Conservation (phyloP, 2,329 filamentous ascomycete species). For the Colletotrichum somersetense region DNA sequence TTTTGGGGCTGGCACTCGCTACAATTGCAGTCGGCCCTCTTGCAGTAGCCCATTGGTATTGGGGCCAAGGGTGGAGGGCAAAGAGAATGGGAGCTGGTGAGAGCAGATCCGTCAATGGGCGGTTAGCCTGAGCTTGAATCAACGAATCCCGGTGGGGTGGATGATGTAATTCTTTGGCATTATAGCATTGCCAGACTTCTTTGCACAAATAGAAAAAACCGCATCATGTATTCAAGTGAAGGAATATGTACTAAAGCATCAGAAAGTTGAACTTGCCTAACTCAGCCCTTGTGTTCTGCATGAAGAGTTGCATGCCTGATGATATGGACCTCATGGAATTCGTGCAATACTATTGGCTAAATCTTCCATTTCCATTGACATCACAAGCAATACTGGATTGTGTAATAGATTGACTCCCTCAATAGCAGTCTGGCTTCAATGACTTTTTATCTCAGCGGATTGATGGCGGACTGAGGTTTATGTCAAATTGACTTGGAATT, state of each 20-base stretch:
- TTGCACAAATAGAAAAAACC: neutral
- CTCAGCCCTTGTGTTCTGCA: neutral
- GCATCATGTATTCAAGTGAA: neutral
- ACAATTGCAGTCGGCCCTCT: constrained; percentile 25
- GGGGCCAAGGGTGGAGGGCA: constrained; percentile 33
- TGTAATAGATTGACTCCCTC: neutral
- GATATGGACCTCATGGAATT: neutral
- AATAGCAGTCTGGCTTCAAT: neutral
- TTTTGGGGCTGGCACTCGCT: constrained; percentile 21
- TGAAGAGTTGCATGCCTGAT: neutral
- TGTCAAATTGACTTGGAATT: neutral
- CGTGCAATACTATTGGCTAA: constrained; percentile 2
- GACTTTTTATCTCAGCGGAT: neutral
- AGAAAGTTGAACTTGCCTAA: neutral
- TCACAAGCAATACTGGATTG: neutral
- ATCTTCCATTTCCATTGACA: neutral
- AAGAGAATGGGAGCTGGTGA: constrained; percentile 14
- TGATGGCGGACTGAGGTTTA: neutral
- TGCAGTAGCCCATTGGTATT: constrained; percentile 34
- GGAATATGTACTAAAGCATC: neutral
- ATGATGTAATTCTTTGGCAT: neutral
- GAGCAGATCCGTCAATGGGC: neutral
- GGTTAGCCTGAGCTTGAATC: too few species aligned
- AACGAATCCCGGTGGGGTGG: too few species aligned
- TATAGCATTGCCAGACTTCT: neutral